phyloP scores from a whole-genome alignment of 495 filamentous ascomycete genomes.

The Aspergillus panamensis region DNA sequence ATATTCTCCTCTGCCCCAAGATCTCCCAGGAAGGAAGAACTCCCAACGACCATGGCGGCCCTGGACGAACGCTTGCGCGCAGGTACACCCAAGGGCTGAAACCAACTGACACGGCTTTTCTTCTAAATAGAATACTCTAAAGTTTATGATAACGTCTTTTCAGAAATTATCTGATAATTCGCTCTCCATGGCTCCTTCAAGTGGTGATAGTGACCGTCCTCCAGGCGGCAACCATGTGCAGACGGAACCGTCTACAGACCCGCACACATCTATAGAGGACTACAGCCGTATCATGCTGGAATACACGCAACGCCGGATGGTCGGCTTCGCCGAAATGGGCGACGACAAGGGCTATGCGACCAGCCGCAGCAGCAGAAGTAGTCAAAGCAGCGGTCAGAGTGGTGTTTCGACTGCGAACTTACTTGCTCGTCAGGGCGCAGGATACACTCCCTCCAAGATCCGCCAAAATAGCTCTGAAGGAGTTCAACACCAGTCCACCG shows the following conservation, averaged over 20 bases:
- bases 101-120: not conserved
- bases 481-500: too few species aligned
- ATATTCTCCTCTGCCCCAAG: not conserved
- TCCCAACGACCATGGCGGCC: not conserved
- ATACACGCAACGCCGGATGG: conserved; percentile 46
- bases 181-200: conserved; percentile 23
- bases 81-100: not conserved
- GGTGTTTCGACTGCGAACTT: conserved; percentile 18
- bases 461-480: not conserved
- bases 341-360: conserved; percentile 19
- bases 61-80: not conserved
- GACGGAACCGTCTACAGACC: conserved; percentile 24
- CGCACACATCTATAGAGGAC: conserved; percentile 38
- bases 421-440: conserved; percentile 1
- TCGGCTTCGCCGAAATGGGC: conserved; percentile 35
- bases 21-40: not conserved
- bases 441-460: not conserved
- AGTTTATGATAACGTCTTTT: conserved; percentile 20
- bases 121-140: not conserved
- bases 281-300: conserved; percentile 47
- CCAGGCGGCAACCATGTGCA: conserved; percentile 21
- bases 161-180: conserved; percentile 21
- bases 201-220: conserved; percentile 21
- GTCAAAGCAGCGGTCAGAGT: conserved; percentile 33
- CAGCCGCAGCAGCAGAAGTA: conserved; percentile 36